Evolutionary conservation across 1,139 yeast genomes (phyloP), one percentile per base, ranked within the genome.

Genomic region (Candida dubliniensis): DNA sequence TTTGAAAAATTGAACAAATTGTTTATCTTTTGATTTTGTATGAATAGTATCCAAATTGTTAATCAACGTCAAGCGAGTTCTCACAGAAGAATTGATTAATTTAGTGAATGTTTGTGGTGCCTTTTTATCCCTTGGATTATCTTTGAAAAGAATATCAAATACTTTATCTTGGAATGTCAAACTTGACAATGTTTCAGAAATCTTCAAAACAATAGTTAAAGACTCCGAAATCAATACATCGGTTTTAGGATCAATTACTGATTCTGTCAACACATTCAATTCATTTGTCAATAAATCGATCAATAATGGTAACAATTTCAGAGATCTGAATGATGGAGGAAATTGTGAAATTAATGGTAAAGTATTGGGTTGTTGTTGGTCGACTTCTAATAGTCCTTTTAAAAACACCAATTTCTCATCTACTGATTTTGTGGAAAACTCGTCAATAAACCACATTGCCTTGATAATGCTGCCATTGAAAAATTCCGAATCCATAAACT

Each of bases 401-500:
- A 91, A 70, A 59, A 89, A 90, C 0, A 82, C 72, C 32, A 78
- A 64, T 55, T 85, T 86, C 47, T 91, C 97, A 11, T 78, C 77
- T 2, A 74, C 67, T 1, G 84, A 66, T 53, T 87, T 85, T 1
- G 96, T 88, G 8, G 91, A 80, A 51, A 88, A 84, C 48, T 88
- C 95, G 59, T 91, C 98, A 40, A 93, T 64, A 56, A 87, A 85
- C 63, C 86, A 81, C 72, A 93, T 76, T 2, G 96, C 85, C 58
- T 87, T 85, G 44, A 93, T 82, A 42, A 91, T 68, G 44, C 93
- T 87, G 49, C 91, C 95, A 63, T 88, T 87, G 61, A 87, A 87
- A 51, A 68, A 77, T 34, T 76, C 80, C 15, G 81, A 78, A 35
- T 70, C 74, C 9, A 74, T 61, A 68, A 85, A 60, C 60, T 76